phyloP scores from a whole-genome alignment of 495 filamentous ascomycete species.

The Penicillium paradoxum region DNA sequence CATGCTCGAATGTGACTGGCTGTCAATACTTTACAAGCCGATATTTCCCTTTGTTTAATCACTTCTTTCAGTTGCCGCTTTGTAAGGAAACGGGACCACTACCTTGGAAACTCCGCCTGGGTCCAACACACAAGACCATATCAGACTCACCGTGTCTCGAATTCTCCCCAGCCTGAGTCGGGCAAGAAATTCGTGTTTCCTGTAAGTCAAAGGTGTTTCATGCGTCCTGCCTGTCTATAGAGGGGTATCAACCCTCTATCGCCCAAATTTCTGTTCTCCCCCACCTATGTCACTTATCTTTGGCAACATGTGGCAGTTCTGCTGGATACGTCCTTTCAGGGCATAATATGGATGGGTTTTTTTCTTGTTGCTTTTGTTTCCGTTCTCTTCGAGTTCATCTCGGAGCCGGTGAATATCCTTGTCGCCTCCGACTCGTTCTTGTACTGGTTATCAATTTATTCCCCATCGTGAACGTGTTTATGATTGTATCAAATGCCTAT shows the following conservation, averaged over 20 bases:
- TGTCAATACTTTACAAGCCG: no score
- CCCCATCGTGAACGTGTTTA: background rate
- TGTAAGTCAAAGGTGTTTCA: constrained; percentile 27
- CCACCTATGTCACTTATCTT: constrained; percentile 15
- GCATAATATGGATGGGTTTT: background rate
- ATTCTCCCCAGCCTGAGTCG: constrained; percentile 25
- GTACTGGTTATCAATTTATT: constrained; percentile 1
- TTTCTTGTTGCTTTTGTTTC: background rate
- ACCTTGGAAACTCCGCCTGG: constrained; percentile 21
- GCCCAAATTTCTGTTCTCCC: constrained; percentile 17
- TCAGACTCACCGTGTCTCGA: constrained; percentile 32
- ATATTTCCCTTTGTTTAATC: background rate
- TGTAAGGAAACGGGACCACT: constrained; percentile 26
- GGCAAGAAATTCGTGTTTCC: constrained; percentile 24
- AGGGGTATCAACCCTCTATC: constrained; percentile 2
- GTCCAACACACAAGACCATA: constrained; percentile 14
- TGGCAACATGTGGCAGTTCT: constrained; percentile 2
- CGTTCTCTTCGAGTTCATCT: background rate
- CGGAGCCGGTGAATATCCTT: background rate
- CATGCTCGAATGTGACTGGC: background rate
- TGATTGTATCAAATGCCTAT: background rate
- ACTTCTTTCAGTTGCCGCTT: constrained; percentile 12
- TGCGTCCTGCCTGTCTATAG: background rate
- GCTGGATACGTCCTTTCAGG: constrained; percentile 6
- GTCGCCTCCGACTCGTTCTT: background rate